Percentiles rank a stretch among this genome's conserved stretches.
Conservation (phyloP, 768 basidiomycete genomes). For the Tylopilus rubrobrunneus region DNA sequence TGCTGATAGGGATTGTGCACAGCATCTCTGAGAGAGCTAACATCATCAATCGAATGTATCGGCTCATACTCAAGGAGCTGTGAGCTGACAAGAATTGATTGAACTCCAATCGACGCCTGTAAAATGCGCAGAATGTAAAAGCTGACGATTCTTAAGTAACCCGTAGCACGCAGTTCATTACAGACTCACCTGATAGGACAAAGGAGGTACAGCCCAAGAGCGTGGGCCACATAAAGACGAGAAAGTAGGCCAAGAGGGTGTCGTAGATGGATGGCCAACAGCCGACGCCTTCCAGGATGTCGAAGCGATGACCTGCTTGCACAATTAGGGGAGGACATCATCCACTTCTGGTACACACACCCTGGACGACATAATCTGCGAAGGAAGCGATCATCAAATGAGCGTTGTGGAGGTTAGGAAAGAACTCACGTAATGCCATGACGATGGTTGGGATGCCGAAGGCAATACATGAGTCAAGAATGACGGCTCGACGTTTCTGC, state of each 20-base stretch:
- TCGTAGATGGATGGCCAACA: conserved; percentile 29
- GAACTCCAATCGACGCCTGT: conserved; percentile 36
- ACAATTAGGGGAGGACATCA: conserved; percentile 39
- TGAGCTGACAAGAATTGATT: conserved; percentile 33
- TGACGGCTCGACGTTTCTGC: conserved; percentile 32
- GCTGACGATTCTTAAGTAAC: conserved; percentile 24
- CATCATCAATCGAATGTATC: conserved; percentile 57
- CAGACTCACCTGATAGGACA: conserved; percentile 27
- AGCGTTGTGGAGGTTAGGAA: conserved; percentile 1
- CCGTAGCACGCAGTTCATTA: conserved; percentile 36
- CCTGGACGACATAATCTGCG: conserved; percentile 29
- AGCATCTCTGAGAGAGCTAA: conserved; percentile 46
- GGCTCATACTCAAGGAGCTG: conserved; percentile 36
- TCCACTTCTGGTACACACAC: conserved; percentile 18
- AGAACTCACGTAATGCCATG: conserved; percentile 32
- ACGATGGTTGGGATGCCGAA: conserved; percentile 37
- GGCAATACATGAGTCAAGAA: conserved; percentile 35
- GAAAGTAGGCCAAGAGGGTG: conserved; percentile 23
- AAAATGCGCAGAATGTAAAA: conserved; percentile 33
- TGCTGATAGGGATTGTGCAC: conserved; percentile 43
- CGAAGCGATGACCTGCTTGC: conserved; percentile 30
- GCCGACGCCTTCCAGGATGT: conserved; percentile 31
- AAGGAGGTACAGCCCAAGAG: conserved; percentile 27
- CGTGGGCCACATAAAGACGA: conserved; percentile 27
- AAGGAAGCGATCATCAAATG: not conserved